Conservation (phyloP, 257 asterid genomes). For the Solanum arcanum region DNA sequence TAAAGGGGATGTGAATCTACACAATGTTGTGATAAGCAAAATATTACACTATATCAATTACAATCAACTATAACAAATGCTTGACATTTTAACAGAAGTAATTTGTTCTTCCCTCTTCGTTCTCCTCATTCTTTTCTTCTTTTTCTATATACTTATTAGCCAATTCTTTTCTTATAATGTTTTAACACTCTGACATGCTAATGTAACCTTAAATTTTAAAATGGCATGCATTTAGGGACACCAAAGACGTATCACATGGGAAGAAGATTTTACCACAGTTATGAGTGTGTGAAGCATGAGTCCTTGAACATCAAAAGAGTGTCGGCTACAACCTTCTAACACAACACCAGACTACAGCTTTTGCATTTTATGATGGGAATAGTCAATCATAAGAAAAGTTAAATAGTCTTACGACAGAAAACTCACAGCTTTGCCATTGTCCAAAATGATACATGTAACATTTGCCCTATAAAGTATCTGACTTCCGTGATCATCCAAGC, state of each 20-base stretch:
- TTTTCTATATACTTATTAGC: background rate
- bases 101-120: background rate
- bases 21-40: background rate
- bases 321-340: background rate
- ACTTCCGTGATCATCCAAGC: slow-evolving; percentile 64
- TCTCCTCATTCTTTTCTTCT: background rate
- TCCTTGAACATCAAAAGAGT: background rate
- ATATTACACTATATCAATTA: background rate
- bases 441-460: slow-evolving; percentile 54
- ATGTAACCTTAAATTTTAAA: background rate
- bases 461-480: slow-evolving; percentile 78
- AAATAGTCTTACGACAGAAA: background rate
- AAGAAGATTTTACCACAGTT: background rate
- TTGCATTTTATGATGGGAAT: background rate
- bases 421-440: slow-evolving; percentile 82
- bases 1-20: background rate
- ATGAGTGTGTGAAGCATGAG: background rate
- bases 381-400: background rate
- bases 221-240: background rate
- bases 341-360: background rate
- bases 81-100: background rate
- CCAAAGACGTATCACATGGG: background rate
- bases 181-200: background rate
- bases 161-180: background rate
- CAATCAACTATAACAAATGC: background rate